These are phyloP conservation scores for Ophiocordyceps camponoti-floridani DNA, from an alignment of 2,329 filamentous ascomycete genomes.

Conservation along the genomic window DNA sequence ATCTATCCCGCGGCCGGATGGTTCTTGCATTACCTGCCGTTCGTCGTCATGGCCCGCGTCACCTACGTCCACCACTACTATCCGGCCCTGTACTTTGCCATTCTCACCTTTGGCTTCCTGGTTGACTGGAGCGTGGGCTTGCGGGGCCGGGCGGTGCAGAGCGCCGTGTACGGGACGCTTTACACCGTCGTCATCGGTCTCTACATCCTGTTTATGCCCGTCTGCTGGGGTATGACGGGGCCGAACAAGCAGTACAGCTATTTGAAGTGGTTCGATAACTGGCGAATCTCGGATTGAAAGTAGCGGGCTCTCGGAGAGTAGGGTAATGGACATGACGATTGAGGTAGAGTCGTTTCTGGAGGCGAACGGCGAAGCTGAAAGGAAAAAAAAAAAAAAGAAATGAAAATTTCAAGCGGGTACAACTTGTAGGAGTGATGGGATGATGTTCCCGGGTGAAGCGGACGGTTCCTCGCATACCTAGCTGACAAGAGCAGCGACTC, in stretches of 20 bases:
- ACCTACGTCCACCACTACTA: constrained; percentile 99
- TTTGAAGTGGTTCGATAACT: constrained; percentile 82
- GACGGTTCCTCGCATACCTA: constrained; percentile 6
- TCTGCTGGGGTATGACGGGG: constrained; percentile 93
- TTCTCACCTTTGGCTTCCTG: constrained; percentile 75
- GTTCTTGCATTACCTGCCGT: constrained; percentile 92
- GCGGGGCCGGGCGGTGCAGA: constrained; percentile 44
- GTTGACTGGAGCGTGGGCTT: constrained; percentile 65
- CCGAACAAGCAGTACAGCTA: constrained; percentile 70
- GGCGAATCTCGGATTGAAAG: constrained; percentile 61
- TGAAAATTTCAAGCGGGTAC: no score
- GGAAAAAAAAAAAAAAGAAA: not conserved
- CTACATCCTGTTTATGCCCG: constrained; percentile 79
- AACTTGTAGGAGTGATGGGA: not conserved
- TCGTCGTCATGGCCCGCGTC: constrained; percentile 93
- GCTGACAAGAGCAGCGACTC: not conserved
- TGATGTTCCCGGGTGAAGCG: constrained; percentile 13
- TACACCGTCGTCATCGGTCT: constrained; percentile 62
- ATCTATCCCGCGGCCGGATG: constrained; percentile 85
- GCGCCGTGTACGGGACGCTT: constrained; percentile 51
- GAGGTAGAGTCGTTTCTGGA: no score
- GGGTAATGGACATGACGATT: no score
- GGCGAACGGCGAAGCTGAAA: not conserved
- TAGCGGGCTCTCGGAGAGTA: no score
- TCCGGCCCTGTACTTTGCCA: constrained; percentile 93